Evolutionary conservation across 2,329 filamentous ascomycete genomes (phyloP), one percentile per base, ranked within the genome.

Genomic region (Chrysoporthe deuterocubensis): DNA sequence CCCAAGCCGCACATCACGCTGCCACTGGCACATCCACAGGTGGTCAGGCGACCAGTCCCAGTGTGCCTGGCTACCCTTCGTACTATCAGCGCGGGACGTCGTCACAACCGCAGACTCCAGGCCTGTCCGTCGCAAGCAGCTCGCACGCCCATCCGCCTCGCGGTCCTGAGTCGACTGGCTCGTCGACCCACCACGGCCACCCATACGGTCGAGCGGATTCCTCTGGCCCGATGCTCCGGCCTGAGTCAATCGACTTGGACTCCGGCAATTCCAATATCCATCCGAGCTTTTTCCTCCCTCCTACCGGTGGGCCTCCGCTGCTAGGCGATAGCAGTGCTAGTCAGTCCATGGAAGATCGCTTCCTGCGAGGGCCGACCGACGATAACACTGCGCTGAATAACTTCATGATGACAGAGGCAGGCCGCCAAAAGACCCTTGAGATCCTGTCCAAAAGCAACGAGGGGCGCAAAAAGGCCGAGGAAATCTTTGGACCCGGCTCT

Each of bases 401-500:
- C 8, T 77, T 81, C 37, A 81, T 75, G 48, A 68, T 71, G 40
- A 73, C 80, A 0, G 82, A 83, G 44, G 78, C 78, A 26, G 82
- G 80, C 52, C 85, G 83, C 75, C 80, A 76, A 69, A 84, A 83
- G 74, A 83, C 83, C 68, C 78, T 88, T 14, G 84, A 87, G 69
- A 84, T 87, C 18, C 75, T 88, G 44, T 76, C 80, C 14, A 81
- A 81, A 54, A 87, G 84, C 1, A 84, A 85, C 52, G 72, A 76
- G 4, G 85, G 85, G 0, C 81, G 83, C n/a, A 80, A 80, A 61
- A 78, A 82, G 57, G 85, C 84, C 0, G 82, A 85, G 69, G 80
- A 81, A 58, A 79, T 87, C 18, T 88, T 83, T 75, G 85, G 85
- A 0, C 74, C 78, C 0, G 81, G 83, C 63, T 78, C 85, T 2